These are phyloP conservation scores for Sphagnum tenellum DNA, from an alignment of 225 moss, liverwort and hornwort species.

Conservation along the genomic window DNA sequence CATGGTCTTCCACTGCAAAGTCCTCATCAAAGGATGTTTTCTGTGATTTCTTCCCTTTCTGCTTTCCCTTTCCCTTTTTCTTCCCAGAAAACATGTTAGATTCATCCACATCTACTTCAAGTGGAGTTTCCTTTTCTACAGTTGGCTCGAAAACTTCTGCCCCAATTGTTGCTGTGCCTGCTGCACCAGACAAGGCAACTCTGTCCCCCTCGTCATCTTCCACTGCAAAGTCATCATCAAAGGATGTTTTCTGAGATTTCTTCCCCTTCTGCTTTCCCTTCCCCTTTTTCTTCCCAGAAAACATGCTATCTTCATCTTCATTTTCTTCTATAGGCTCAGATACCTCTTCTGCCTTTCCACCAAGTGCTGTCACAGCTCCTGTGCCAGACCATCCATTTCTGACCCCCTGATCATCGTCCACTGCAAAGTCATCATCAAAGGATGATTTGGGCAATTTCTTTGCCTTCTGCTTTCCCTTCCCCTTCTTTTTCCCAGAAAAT, in stretches of 20 bases:
- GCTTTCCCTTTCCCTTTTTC: conserved; percentile 22
- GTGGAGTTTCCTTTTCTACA: neutral
- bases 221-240: conserved; percentile 9
- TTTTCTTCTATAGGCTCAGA: too few relatives aligned
- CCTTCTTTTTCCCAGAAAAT: conserved; percentile 46
- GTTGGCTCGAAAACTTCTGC: neutral
- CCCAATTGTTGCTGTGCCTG: conserved; percentile 1
- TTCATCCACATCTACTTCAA: conserved; percentile 6
- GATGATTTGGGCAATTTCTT: conserved; percentile 27
- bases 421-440: conserved; percentile 21
- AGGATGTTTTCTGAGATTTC: conserved; percentile 3
- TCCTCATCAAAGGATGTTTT: conserved; percentile 8
- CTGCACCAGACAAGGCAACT: neutral
- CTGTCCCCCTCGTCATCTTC: neutral
- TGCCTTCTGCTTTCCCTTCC: conserved; percentile 29
- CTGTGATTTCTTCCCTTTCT: conserved; percentile 13
- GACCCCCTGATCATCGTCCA: conserved; percentile 14
- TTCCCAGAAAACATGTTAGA: conserved; percentile 6
- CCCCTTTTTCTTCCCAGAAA: conserved; percentile 17
- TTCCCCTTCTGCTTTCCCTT: conserved; percentile 19
- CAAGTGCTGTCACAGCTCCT: neutral
- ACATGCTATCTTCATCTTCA: conserved; percentile 7
- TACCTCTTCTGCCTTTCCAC: conserved; percentile 12
- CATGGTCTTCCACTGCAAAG: conserved; percentile 10
- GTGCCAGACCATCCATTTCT: conserved; percentile 6